Evolutionary conservation across 179 eudicot genomes (phyloP).

Genomic region (Drosera spatulata): DNA sequence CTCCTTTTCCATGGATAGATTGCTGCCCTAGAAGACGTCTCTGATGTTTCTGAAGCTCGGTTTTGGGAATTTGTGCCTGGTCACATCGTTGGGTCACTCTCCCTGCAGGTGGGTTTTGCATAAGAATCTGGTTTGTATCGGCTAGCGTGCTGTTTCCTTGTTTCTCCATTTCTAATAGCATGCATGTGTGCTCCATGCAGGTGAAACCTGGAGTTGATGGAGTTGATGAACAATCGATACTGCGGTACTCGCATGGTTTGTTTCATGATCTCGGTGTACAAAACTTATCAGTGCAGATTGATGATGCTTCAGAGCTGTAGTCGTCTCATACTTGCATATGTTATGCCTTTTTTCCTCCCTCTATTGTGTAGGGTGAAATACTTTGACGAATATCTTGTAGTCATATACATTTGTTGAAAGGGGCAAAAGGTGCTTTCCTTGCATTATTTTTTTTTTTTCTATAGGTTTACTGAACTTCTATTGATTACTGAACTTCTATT

Average conservation of each 20-base stretch:
- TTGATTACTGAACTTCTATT: no score
- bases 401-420: no score
- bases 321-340: no score
- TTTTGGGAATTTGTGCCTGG: slow-evolving; percentile 98
- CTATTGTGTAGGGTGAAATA: no score
- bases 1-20: slow-evolving; percentile 26
- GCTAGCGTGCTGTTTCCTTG: neutral
- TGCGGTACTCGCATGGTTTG: slow-evolving; percentile 61
- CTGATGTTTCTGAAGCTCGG: slow-evolving; percentile 69
- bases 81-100: slow-evolving; percentile 76
- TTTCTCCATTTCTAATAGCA: neutral
- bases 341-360: no score
- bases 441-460: no score
- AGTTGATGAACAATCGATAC: slow-evolving; percentile 45
- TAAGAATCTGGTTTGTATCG: neutral
- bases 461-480: no score
- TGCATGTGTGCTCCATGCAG: slow-evolving; percentile 20
- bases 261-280: slow-evolving; percentile 86
- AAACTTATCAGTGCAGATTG: slow-evolving; percentile 69
- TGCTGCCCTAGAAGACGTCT: slow-evolving; percentile 68
- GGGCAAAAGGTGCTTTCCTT: no score
- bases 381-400: no score
- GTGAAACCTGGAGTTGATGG: slow-evolving; percentile 71
- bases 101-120: slow-evolving; percentile 43
- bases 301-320: slow-evolving; percentile 24